Percentiles rank a stretch among this genome's conserved stretches.
Evolutionary conservation across 768 basidiomycete genomes (phyloP).

Genomic region (Pulveroboletus frians): DNA sequence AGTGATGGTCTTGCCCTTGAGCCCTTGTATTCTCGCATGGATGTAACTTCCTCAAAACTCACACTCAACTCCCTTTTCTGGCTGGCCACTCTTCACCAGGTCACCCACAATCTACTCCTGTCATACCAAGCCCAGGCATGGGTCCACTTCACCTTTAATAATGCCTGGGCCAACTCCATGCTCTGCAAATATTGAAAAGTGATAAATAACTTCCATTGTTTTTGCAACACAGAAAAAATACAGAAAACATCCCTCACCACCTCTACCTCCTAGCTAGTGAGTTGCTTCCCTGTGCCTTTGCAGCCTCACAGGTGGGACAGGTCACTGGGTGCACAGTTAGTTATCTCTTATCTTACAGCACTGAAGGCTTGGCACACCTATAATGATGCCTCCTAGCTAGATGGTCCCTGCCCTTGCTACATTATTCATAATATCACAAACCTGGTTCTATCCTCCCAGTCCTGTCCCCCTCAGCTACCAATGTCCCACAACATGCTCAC

Average conservation of each 20-base stretch:
- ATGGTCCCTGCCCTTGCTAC: neutral
- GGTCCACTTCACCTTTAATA: neutral
- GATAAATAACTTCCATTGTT: slow-evolving; percentile 9
- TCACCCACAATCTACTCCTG: no score
- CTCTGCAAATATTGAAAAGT: neutral
- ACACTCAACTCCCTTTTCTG: no score
- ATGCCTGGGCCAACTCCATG: slow-evolving; percentile 6
- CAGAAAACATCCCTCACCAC: slow-evolving; percentile 7
- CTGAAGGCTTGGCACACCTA: slow-evolving; percentile 33
- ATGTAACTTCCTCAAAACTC: no score
- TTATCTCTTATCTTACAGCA: neutral
- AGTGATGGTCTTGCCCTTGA: no score
- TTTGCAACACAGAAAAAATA: no score
- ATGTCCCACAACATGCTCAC: slow-evolving; percentile 20
- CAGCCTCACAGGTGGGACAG: slow-evolving; percentile 3
- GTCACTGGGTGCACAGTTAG: neutral
- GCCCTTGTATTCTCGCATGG: no score
- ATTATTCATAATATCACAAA: slow-evolving; percentile 22
- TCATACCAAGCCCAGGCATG: no score
- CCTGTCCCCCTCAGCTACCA: neutral
- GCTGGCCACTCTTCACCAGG: no score
- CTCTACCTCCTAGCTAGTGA: slow-evolving; percentile 23
- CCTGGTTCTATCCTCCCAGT: slow-evolving; percentile 26
- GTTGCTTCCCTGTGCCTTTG: slow-evolving; percentile 27
- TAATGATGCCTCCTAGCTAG: slow-evolving; percentile 9